Evolutionary conservation across 148 eudicot genomes (phyloP).

Genomic region (Vaccinium corymbosum): DNA sequence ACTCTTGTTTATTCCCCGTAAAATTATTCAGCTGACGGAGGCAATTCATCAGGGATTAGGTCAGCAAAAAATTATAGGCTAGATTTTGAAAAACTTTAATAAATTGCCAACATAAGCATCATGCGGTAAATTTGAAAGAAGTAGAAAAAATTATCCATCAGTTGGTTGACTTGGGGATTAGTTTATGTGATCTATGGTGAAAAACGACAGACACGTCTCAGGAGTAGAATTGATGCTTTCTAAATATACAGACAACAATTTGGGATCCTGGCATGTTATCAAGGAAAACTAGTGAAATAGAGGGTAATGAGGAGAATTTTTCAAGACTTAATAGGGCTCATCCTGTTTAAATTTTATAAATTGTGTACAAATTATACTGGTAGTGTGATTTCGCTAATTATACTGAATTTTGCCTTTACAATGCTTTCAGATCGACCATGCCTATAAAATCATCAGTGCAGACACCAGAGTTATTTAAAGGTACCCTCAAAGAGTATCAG

Average conservation of each 20-base stretch:
- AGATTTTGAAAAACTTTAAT: not conserved
- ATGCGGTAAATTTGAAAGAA: not conserved
- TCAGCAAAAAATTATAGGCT: not conserved
- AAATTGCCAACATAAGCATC: not conserved
- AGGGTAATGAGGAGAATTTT: not conserved
- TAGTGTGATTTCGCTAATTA: not conserved
- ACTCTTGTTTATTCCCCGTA: not conserved
- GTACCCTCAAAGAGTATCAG: slow-evolving; percentile 91
- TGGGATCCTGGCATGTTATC: not conserved
- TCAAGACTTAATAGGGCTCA: not conserved
- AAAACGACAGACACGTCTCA: not conserved
- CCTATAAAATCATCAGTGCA: slow-evolving; percentile 89
- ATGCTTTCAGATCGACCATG: slow-evolving; percentile 78
- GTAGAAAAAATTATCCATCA: not conserved
- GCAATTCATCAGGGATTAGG: not conserved
- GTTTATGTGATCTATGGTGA: not conserved
- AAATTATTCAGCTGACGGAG: slow-evolving; percentile 5
- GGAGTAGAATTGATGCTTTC: not conserved
- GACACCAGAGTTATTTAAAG: slow-evolving; percentile 86
- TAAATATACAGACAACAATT: not conserved
- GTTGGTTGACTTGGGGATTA: not conserved
- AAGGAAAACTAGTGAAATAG: not conserved
- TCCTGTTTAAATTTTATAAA: not conserved
- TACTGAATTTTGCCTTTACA: slow-evolving; percentile 13
- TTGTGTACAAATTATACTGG: not conserved